Base-by-base conservation (phyloP, 352 stramenopile species). In the Pythium phragmitis region DNA sequence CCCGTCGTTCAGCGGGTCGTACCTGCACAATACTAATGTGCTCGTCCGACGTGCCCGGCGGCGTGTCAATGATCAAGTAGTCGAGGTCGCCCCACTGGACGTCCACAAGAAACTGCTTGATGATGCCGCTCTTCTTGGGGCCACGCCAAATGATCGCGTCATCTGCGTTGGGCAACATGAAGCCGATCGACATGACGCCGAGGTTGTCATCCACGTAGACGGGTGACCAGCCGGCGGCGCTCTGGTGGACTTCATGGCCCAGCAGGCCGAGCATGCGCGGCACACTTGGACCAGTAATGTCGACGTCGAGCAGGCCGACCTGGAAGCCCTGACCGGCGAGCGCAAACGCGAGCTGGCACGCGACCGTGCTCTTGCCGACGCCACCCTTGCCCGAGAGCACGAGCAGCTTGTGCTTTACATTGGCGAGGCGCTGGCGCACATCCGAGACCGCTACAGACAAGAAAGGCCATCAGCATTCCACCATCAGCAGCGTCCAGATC, bases 101-200 rank as follows among this genome's bases (percentile, higher is more conserved):
- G 67, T 99, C 95, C 16, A 98, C 99, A 37, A 99, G 85, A 76
- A 99, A 99, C 81, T 99, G 98, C 82, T 99, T 99, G 80, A 99
- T 99, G 41, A 99, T 91, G 41, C 95, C 98, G 80, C 99, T 99
- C 80, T 99, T 99, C 76, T 98, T 95, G 12, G 98, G 98, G 19
- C 98, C 98, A 59, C 98, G 84, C 98, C 98, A 99, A 61, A 99
- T 99, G 54, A 99, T 98, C 28, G 98, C 98, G 60, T 98, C 96
- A 75, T 99, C 97, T 1, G 85, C 82, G 64, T 99, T 93, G 36
- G 96, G 94, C 17, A 99, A 79, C 79, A 99, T 97, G 74, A 99
- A 99, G 14, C 96, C 97, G 71, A 99, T 99, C 34, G 92, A 99
- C 96, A 99, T 99, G 63, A 99, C 97, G 34, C 95, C 97, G 13